phyloP scores from a whole-genome alignment of 768 basidiomycete species.

The Lentinula edodes region DNA sequence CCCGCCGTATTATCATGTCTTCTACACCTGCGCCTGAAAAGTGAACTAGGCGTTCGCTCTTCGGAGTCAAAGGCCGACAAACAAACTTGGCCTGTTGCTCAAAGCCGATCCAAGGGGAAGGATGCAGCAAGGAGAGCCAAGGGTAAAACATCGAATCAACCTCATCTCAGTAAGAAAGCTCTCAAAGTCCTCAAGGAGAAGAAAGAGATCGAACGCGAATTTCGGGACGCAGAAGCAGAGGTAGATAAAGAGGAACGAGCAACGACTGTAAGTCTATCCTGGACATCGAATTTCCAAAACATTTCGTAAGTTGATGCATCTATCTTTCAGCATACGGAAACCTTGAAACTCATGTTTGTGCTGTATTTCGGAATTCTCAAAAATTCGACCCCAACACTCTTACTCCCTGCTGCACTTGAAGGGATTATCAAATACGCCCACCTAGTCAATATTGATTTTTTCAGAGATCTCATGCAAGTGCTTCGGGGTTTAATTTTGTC shows the following conservation, averaged over 20 bases:
- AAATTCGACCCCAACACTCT: constrained; percentile 66
- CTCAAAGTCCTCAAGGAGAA: constrained; percentile 82
- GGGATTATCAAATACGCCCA: constrained; percentile 94
- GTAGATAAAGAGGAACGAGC: constrained; percentile 89
- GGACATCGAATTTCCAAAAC: not conserved
- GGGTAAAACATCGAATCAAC: constrained; percentile 54
- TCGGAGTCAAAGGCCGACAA: constrained; percentile 66
- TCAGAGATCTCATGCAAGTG: constrained; percentile 88
- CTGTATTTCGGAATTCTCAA: constrained; percentile 97
- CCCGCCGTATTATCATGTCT: constrained; percentile 85
- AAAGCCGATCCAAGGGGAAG: constrained; percentile 38
- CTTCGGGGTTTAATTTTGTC: constrained; percentile 71
- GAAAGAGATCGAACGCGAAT: constrained; percentile 86
- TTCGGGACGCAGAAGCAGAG: constrained; percentile 91
- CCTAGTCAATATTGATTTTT: constrained; percentile 97
- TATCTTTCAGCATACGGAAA: constrained; percentile 85
- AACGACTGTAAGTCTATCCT: constrained; percentile 52
- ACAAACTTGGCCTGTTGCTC: constrained; percentile 22
- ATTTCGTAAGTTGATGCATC: constrained; percentile 10
- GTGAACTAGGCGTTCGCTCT: constrained; percentile 76
- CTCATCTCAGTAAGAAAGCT: constrained; percentile 89
- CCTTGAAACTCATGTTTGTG: constrained; percentile 93
- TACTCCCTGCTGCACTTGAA: constrained; percentile 82
- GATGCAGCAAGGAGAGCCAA: constrained; percentile 40
- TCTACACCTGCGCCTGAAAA: constrained; percentile 79